These are phyloP conservation scores for Trichophyton mentagrophytes DNA, from an alignment of 2,329 filamentous ascomycete genomes.

Conservation along the genomic window DNA sequence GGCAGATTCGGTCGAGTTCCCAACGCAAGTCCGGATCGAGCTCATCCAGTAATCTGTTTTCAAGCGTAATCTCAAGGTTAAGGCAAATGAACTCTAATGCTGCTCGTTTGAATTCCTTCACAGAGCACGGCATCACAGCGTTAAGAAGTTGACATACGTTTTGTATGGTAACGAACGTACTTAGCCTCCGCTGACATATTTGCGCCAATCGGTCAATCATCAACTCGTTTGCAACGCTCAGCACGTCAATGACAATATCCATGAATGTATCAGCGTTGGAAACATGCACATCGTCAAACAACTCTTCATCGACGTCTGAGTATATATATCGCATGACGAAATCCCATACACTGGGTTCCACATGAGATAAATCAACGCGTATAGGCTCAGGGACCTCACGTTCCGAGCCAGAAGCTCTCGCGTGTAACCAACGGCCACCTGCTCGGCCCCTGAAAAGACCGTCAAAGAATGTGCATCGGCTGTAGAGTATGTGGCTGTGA, in stretches of 20 bases:
- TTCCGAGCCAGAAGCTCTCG: slow-evolving; percentile 41
- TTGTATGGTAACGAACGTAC: slow-evolving; percentile 68
- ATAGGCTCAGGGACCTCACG: slow-evolving; percentile 40
- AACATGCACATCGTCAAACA: slow-evolving; percentile 66
- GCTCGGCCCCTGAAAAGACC: slow-evolving; percentile 83
- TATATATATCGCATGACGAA: slow-evolving; percentile 75
- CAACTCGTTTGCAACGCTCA: slow-evolving; percentile 80
- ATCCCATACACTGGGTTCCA: slow-evolving; percentile 58
- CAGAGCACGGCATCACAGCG: slow-evolving; percentile 68
- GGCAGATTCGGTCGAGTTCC: slow-evolving; percentile 69
- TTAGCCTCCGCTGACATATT: slow-evolving; percentile 74
- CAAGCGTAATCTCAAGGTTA: slow-evolving; percentile 81
- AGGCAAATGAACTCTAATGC: slow-evolving; percentile 83
- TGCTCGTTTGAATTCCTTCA: slow-evolving; percentile 75
- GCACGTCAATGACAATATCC: slow-evolving; percentile 79
- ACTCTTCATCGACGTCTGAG: slow-evolving; percentile 61
- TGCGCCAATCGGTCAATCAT: slow-evolving; percentile 89
- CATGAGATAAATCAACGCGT: slow-evolving; percentile 69
- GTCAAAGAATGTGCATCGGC: slow-evolving; percentile 83
- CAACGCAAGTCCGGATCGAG: slow-evolving; percentile 71
- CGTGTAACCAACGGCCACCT: slow-evolving; percentile 67
- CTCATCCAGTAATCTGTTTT: slow-evolving; percentile 71
- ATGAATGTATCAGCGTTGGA: slow-evolving; percentile 69
- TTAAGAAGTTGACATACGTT: slow-evolving; percentile 81
- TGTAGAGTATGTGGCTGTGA: slow-evolving; percentile 68